These are phyloP conservation scores for Centrapalus pauciflorus DNA, from an alignment of 129 eudicot genomes.

Conservation along the genomic window DNA sequence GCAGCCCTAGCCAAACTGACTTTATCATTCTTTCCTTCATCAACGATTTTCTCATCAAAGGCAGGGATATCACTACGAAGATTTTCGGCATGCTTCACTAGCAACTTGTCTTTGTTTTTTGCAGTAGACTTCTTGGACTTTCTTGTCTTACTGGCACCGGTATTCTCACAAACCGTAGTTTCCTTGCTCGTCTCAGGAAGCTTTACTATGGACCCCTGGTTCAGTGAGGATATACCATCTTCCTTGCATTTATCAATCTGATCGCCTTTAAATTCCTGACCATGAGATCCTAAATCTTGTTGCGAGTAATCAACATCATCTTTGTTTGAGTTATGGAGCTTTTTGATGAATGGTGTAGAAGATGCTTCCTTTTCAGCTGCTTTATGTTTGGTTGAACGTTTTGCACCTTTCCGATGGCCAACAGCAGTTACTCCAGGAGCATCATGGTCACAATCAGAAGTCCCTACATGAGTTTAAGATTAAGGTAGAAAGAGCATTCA, in stretches of 20 bases:
- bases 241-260: constrained; percentile 21
- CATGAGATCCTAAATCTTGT: background rate
- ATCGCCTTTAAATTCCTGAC: background rate
- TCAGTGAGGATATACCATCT: constrained; percentile 1
- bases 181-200: constrained; percentile 10
- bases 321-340: constrained; percentile 4
- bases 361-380: constrained; percentile 18
- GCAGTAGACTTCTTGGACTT: constrained; percentile 14
- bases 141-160: constrained; percentile 19
- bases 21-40: background rate
- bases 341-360: constrained; percentile 9
- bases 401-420: background rate
- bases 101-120: constrained; percentile 13
- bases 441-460: constrained; percentile 16
- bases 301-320: constrained; percentile 11
- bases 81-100: constrained; percentile 15
- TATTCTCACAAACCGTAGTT: constrained; percentile 9
- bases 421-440: constrained; percentile 7
- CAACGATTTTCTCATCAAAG: constrained; percentile 10
- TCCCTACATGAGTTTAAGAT: constrained; percentile 22
- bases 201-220: constrained; percentile 13
- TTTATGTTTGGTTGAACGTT: constrained; percentile 15
- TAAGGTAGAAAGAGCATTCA: background rate
- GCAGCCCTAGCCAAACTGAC: background rate
- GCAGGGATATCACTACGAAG: constrained; percentile 4